These are phyloP conservation scores for Anaeramoeba flamelloides DNA, from an alignment of 78 protist species.

Conservation along the genomic window DNA sequence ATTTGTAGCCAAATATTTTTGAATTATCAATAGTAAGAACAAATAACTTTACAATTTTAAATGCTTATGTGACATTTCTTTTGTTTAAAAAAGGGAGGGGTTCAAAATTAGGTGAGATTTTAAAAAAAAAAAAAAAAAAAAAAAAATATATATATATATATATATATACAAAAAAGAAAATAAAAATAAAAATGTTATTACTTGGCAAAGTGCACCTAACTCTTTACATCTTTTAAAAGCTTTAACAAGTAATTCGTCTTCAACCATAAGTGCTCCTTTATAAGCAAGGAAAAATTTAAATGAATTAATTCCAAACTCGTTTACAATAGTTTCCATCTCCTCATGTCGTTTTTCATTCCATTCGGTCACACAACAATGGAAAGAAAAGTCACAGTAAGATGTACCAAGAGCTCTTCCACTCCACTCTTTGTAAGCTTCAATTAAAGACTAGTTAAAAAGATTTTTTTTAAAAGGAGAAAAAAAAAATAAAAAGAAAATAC, in stretches of 20 bases:
- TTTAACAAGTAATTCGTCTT: constrained; percentile 48
- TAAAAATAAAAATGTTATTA: constrained; percentile 35
- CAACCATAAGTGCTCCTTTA: constrained; percentile 42
- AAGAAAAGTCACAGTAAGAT: neutral
- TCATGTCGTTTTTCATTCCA: neutral
- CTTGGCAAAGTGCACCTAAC: constrained; percentile 63
- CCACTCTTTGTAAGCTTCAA: neutral
- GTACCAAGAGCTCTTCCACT: neutral
- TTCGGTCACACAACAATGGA: neutral
- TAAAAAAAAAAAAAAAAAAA: neutral
- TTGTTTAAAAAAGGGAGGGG: too few relatives aligned
- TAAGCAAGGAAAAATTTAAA: neutral
- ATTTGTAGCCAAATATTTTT: too few relatives aligned
- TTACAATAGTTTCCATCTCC: neutral
- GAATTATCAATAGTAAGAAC: too few relatives aligned
- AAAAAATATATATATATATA: neutral
- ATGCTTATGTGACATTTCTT: too few relatives aligned
- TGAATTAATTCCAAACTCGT: neutral
- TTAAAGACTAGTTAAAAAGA: neutral
- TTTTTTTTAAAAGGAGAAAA: neutral
- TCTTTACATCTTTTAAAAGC: constrained; percentile 41
- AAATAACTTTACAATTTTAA: too few relatives aligned
- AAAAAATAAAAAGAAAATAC: neutral
- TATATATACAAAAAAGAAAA: neutral
- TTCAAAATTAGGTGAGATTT: too few relatives aligned